A percentile compares a stretch with the other conserved stretches of the same genome.
Conservation (phyloP, 2,329 filamentous ascomycete species). For the Myriosclerotinia duriaeana region DNA sequence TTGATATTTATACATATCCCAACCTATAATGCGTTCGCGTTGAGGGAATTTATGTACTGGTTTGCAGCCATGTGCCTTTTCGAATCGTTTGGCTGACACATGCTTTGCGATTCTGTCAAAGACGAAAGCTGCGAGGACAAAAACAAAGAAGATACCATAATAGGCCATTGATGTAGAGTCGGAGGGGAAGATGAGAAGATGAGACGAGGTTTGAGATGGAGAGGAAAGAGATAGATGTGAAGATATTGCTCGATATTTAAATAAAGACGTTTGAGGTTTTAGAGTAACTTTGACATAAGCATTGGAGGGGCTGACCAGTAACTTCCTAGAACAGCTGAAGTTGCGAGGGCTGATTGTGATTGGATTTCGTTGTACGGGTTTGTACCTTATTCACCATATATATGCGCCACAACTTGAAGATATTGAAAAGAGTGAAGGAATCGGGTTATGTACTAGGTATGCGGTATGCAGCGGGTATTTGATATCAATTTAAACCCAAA, state of each 20-base stretch:
- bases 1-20: conserved; percentile 31
- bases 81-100: conserved; percentile 11
- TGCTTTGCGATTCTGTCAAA: conserved; percentile 1
- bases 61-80: conserved; percentile 34
- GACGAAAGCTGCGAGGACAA: not conserved
- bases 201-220: not conserved
- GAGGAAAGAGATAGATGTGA: conserved; percentile 1
- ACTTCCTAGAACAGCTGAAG: conserved; percentile 1
- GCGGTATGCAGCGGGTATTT: not conserved
- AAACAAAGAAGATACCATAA: not conserved
- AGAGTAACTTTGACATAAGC: not conserved
- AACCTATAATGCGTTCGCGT: conserved; percentile 38
- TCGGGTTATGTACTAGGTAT: not conserved
- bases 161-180: conserved; percentile 7
- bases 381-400: not conserved
- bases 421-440: not conserved
- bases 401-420: not conserved
- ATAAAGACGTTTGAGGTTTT: not conserved
- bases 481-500: not conserved
- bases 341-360: conserved; percentile 5
- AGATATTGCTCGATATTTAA: conserved; percentile 9
- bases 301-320: conserved; percentile 1
- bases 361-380: not conserved
- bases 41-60: conserved; percentile 34
- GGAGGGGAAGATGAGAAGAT: not conserved